phyloP scores from a whole-genome alignment of 805 yeast species.

The Brettanomyces anomalus region DNA sequence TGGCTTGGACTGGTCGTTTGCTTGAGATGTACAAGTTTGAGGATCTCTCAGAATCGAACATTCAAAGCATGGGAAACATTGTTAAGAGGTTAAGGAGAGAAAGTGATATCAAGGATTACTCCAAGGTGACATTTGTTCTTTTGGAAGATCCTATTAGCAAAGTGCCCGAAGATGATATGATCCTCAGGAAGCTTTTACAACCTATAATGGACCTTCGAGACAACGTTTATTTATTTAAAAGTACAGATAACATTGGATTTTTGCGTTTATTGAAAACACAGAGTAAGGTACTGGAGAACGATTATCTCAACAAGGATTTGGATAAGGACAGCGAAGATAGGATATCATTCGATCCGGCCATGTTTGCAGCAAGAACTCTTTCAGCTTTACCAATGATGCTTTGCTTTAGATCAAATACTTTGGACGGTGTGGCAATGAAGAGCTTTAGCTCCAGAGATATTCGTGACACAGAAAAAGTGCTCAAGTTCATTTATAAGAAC shows the following conservation, averaged over 20 bases:
- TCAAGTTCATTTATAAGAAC: constrained; percentile 40
- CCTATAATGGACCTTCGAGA: constrained; percentile 49
- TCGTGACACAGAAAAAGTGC: constrained; percentile 39
- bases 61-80: constrained; percentile 17
- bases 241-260: constrained; percentile 33
- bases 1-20: constrained; percentile 40
- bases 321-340: constrained; percentile 4
- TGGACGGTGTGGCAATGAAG: constrained; percentile 44
- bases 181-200: constrained; percentile 53
- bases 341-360: constrained; percentile 33
- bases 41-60: constrained; percentile 15
- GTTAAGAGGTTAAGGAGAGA: constrained; percentile 8
- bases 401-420: constrained; percentile 48
- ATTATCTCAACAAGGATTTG: constrained; percentile 34
- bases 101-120: constrained; percentile 22
- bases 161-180: constrained; percentile 52
- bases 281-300: constrained; percentile 29
- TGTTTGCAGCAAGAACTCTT: constrained; percentile 41
- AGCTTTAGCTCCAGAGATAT: constrained; percentile 58
- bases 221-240: constrained; percentile 43
- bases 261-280: constrained; percentile 33
- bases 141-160: constrained; percentile 40
- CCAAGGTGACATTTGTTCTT: constrained; percentile 46
- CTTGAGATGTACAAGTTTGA: constrained; percentile 36
- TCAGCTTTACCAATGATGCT: constrained; percentile 56